Evolutionary conservation across 2,329 filamentous ascomycete genomes (phyloP), one percentile per base, ranked within the genome.

Genomic region (Cytospora leucostoma): DNA sequence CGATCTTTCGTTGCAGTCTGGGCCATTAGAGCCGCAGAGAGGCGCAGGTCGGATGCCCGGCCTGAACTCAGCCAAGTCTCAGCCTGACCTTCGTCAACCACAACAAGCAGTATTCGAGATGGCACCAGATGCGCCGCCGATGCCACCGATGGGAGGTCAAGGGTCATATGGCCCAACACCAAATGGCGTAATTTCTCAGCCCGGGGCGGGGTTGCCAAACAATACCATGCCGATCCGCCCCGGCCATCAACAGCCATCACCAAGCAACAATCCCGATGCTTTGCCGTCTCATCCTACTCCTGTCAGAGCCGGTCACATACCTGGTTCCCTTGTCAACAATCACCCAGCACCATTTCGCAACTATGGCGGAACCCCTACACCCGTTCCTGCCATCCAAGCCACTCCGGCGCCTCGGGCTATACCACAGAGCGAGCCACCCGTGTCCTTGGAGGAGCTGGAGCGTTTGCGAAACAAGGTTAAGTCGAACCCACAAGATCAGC

Each of bases 401-500:
- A 27, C 53, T 8, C 50, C 57, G 4, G 38, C 40, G 7, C 34
- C 56, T 57, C 33, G 56, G 17, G 71, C 64, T 61, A 73, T 67
- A 66, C 63, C 70, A n/a, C 72, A 76, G 44, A 68, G 72, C 4
- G 74, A 77, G 44, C 67, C 78, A 2, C 89, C 88, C 0, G 88
- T 98, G 4, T 97, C 93, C 0, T 78, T 84, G 2, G 86, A 90
- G 51, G 91, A 96, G 73, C 80, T 99, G 8, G 90, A 96, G 68
- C 82, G 83, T 27, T 78, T 98, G 10, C 88, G 91, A 37, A 84
- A 85, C 70, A 78, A 80, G 7, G 88, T 90, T 67, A 91, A 90
- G 73, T 80, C 80, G 33, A 90, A 93, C 65, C 87, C 93, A 0
- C 82, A 82, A 35, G 92, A 97, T 68, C 85, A 90, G 66, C 84